Evolutionary conservation across 164 flowering plant species (phyloP), one percentile per base, ranked within the genome.

Genomic region (Warburgia ugandensis): DNA sequence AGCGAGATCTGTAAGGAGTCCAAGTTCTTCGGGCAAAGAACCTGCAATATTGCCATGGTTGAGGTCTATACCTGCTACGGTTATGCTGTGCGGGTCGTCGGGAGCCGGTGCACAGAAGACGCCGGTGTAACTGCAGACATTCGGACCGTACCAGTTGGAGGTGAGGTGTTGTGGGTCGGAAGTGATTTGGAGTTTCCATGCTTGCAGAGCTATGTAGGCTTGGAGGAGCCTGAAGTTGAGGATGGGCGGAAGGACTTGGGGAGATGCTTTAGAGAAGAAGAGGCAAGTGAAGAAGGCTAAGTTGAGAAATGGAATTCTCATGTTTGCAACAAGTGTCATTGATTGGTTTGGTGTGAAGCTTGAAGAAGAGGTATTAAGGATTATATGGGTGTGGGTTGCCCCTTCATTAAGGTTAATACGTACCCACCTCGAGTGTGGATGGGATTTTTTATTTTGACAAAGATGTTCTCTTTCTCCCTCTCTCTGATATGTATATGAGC

Each of bases 1-100:
- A 1, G 95, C 84, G 6, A 86, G 80, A 50, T 86, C 83, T 1
- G 77, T 48, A 37, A 86, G 76, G 11, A 64, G 65, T 10, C 95
- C 92, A 1, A 86, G 80, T 63, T 83, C 78, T 0, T 52, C 42
- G 0, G 92, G 92, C 9, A 86, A 73, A 45, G 69, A 77, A 1
- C 84, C 91, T 3, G 86, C 88, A 41, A 86, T 77, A 52, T 83
- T 82, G 1, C 67, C 85, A 29, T 81, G 88, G 64, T 84, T 84
- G 51, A 84, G 73, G 55, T 84, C 92, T 29, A 84, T 70, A 20
- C 82, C 81, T 12, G 92, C 88, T 0, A 84, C 88, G 0, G 69
- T 76, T 3, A 48, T 32, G 20, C 55, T 4, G 1, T 50, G 29
- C 4, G 66, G 28, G 26, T 67, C 36, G 27, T 49, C 14, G 6